Conservation (phyloP, 345 rosid genomes). For the Eucalyptus sp. region DNA sequence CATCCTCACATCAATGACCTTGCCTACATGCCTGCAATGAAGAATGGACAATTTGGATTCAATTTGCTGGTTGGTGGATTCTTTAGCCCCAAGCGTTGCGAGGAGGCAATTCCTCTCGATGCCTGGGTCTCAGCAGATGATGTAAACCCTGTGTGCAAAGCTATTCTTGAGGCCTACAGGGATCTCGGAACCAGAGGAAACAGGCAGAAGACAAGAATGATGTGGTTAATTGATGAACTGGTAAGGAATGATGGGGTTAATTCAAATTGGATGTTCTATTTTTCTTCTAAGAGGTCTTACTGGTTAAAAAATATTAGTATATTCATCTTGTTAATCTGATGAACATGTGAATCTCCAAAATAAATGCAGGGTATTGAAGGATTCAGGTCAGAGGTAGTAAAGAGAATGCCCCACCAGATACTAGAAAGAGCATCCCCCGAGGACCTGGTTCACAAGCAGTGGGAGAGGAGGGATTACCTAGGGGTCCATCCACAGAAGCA, state of each 20-base stretch:
- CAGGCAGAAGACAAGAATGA: constrained; percentile 91
- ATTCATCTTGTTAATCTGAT: neutral
- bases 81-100: constrained; percentile 85
- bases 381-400: constrained; percentile 65
- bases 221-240: constrained; percentile 96
- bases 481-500: constrained; percentile 91
- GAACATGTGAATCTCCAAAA: neutral
- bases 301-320: neutral
- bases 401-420: constrained; percentile 53
- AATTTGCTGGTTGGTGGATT: constrained; percentile 92
- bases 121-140: constrained; percentile 91
- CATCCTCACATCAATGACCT: constrained; percentile 98
- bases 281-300: neutral
- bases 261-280: neutral
- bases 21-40: constrained; percentile 91
- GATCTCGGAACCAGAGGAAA: constrained; percentile 91
- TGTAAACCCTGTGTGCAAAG: constrained; percentile 58
- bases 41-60: constrained; percentile 71
- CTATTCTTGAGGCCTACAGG: constrained; percentile 70
- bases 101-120: constrained; percentile 88
- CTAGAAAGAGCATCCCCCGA: constrained; percentile 58
- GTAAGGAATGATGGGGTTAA: constrained; percentile 28
- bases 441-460: constrained; percentile 59
- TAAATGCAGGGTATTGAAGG: constrained; percentile 72
- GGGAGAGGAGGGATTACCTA: constrained; percentile 76